These are phyloP conservation scores for Paraleonurus japonicus DNA, from an alignment of 257 asterid species.

Conservation along the genomic window DNA sequence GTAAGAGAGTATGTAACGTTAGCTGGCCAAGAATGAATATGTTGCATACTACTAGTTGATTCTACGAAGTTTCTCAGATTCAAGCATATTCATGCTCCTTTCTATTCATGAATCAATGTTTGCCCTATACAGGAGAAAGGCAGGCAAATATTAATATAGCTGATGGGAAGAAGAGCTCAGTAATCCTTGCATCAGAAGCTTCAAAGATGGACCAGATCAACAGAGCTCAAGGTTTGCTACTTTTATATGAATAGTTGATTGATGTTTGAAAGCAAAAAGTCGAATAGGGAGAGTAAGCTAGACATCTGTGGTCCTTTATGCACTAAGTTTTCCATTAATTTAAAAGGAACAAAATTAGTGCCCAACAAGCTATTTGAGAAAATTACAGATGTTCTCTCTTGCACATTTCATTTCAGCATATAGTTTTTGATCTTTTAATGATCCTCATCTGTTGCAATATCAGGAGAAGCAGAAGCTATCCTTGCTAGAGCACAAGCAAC, in stretches of 20 bases:
- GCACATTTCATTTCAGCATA: background rate
- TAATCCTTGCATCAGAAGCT: constrained; percentile 87
- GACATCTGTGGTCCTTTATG: background rate
- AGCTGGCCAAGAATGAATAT: background rate
- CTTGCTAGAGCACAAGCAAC: constrained; percentile 82
- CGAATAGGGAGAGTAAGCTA: constrained; percentile 5
- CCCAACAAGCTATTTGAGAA: background rate
- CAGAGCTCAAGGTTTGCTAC: constrained; percentile 64
- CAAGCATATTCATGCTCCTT: background rate
- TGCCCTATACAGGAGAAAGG: constrained; percentile 70
- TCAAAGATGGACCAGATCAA: constrained; percentile 82
- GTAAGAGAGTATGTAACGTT: background rate
- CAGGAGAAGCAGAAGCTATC: constrained; percentile 98
- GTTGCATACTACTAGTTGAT: constrained; percentile 6
- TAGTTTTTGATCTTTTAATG: background rate
- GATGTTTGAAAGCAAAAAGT: background rate
- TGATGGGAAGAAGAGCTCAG: constrained; percentile 61
- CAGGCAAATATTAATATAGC: constrained; percentile 83
- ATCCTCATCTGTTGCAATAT: constrained; percentile 11
- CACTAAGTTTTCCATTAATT: background rate
- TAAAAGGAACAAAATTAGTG: background rate
- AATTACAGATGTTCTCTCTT: constrained; percentile 1
- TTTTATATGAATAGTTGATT: constrained; percentile 4
- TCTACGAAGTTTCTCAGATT: background rate
- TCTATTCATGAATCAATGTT: constrained; percentile 14